phyloP scores from a whole-genome alignment of 2,329 filamentous ascomycete genomes.

The Microdochium bolleyi region DNA sequence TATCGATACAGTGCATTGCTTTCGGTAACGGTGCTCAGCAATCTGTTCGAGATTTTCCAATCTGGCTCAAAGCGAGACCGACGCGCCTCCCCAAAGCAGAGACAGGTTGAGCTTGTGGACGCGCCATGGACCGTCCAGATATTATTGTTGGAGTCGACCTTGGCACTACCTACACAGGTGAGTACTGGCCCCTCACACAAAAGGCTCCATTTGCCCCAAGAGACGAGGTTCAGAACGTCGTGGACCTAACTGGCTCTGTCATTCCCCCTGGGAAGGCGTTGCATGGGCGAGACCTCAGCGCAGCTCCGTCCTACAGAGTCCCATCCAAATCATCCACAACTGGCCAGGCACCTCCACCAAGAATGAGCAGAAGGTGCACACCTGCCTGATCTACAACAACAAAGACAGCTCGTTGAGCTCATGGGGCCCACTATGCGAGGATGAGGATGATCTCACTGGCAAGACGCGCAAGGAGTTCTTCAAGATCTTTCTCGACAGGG shows the following conservation, averaged over 20 bases:
- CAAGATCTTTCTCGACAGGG: constrained; percentile 44
- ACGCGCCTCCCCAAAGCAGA: too few species aligned
- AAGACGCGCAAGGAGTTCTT: constrained; percentile 40
- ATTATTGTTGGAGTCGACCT: constrained; percentile 34
- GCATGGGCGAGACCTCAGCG: constrained; percentile 21
- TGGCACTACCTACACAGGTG: constrained; percentile 37
- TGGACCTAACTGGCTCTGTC: constrained; percentile 1
- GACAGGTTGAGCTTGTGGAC: neutral
- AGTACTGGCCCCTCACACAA: neutral
- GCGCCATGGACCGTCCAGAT: constrained; percentile 17
- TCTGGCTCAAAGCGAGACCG: too few species aligned
- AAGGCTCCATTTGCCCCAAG: too few species aligned
- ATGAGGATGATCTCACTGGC: constrained; percentile 23
- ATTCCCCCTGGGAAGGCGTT: constrained; percentile 20
- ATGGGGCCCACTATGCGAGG: constrained; percentile 45
- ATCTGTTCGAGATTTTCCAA: too few species aligned
- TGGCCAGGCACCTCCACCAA: constrained; percentile 45
- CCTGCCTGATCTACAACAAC: constrained; percentile 37
- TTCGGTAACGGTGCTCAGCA: too few species aligned
- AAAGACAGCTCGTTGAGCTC: constrained; percentile 29
- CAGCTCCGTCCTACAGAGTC: constrained; percentile 22
- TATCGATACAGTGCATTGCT: too few species aligned
- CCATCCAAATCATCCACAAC: constrained; percentile 38
- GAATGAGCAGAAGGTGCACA: constrained; percentile 47
- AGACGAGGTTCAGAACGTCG: neutral